A percentile compares a stretch with the other conserved stretches of the same genome.
These are phyloP conservation scores for Pichia cactophila DNA, from an alignment of 1,139 yeast species.

Conservation along the genomic window DNA sequence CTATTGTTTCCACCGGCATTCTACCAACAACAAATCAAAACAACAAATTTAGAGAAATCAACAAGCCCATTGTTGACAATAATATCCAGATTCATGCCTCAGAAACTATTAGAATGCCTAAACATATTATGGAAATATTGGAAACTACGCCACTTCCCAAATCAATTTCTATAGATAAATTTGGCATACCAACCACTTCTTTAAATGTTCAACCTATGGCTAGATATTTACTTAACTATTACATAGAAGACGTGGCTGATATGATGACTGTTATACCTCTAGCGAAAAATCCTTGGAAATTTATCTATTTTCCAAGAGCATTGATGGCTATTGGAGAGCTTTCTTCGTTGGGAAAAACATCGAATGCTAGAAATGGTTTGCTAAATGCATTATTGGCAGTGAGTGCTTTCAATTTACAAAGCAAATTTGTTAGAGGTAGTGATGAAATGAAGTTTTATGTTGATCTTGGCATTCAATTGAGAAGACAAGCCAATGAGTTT, in stretches of 20 bases:
- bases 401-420: slow-evolving; percentile 72
- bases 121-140: slow-evolving; percentile 40
- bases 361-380: slow-evolving; percentile 70
- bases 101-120: slow-evolving; percentile 27
- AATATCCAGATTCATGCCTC: slow-evolving; percentile 27
- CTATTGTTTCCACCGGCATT: slow-evolving; percentile 1
- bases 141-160: slow-evolving; percentile 41
- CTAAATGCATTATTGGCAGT: slow-evolving; percentile 77
- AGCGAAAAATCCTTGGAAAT: slow-evolving; percentile 82
- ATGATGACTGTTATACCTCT: slow-evolving; percentile 82
- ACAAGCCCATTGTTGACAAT: slow-evolving; percentile 17
- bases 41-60: slow-evolving; percentile 12
- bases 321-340: slow-evolving; percentile 75
- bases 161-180: slow-evolving; percentile 29
- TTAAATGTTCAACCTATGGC: slow-evolving; percentile 59
- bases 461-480: slow-evolving; percentile 62
- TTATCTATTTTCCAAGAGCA: slow-evolving; percentile 77
- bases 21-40: slow-evolving; percentile 14
- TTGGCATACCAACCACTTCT: slow-evolving; percentile 53
- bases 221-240: slow-evolving; percentile 63
- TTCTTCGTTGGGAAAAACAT: slow-evolving; percentile 64
- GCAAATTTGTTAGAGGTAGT: slow-evolving; percentile 55
- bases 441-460: slow-evolving; percentile 63
- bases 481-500: slow-evolving; percentile 68
- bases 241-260: slow-evolving; percentile 75